Conservation (phyloP, 2,329 filamentous ascomycete genomes). For the Talaromyces funiculosus region DNA sequence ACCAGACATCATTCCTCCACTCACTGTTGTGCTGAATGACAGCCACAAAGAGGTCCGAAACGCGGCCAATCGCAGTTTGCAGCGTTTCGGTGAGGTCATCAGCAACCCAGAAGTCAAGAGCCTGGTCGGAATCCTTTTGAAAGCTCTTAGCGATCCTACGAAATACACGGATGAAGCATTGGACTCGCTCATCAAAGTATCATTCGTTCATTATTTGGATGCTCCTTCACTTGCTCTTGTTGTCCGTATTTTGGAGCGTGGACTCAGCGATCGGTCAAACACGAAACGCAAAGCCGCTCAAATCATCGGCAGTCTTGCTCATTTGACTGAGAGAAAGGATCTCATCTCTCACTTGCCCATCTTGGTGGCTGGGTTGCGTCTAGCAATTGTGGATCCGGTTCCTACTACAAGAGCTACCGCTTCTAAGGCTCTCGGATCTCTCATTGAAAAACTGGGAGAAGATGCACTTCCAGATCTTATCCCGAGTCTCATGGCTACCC, state of each 20-base stretch:
- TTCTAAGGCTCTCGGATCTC: constrained; percentile 87
- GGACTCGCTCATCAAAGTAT: constrained; percentile 93
- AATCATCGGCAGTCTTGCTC: constrained; percentile 94
- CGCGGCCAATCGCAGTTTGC: constrained; percentile 90
- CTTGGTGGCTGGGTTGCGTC: constrained; percentile 79
- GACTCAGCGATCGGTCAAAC: constrained; percentile 80
- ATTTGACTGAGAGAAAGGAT: constrained; percentile 94
- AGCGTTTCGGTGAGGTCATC: constrained; percentile 97
- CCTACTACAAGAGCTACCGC: constrained; percentile 94
- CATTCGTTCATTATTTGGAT: constrained; percentile 97
- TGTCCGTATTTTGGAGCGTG: constrained; percentile 90
- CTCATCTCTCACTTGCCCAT: constrained; percentile 86
- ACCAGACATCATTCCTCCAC: constrained; percentile 91
- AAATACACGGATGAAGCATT: constrained; percentile 95
- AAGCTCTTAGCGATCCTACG: constrained; percentile 93
- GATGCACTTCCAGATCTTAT: constrained; percentile 96
- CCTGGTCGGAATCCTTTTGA: constrained; percentile 83
- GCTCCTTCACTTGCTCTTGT: constrained; percentile 91
- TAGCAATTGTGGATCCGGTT: constrained; percentile 89
- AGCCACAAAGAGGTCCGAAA: constrained; percentile 94
- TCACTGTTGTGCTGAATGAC: constrained; percentile 91
- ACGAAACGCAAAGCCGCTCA: constrained; percentile 96
- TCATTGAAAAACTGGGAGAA: constrained; percentile 97
- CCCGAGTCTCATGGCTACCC: constrained; percentile 91
- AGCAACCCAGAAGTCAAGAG: constrained; percentile 95